These are phyloP conservation scores for Nitzschia putrida DNA, from an alignment of 108 stramenopile genomes.

Conservation along the genomic window DNA sequence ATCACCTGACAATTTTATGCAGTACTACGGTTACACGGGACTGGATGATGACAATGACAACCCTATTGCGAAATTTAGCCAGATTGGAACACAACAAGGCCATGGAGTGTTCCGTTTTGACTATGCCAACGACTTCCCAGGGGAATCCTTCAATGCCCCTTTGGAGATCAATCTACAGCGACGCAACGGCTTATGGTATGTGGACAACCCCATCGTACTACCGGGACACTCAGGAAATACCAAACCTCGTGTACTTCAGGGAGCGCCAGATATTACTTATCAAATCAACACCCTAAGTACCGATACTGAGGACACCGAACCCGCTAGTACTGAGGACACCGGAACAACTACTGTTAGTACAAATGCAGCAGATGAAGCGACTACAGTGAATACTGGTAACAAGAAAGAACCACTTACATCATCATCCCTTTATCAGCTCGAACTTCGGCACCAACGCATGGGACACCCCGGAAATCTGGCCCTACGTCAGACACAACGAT, in stretches of 20 bases:
- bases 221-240: too few species aligned
- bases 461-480: not conserved
- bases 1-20: slow-evolving; percentile 7
- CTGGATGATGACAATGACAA: not conserved
- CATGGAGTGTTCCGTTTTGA: not conserved
- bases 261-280: too few species aligned
- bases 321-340: too few species aligned
- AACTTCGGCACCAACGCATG: slow-evolving; percentile 12
- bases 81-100: not conserved
- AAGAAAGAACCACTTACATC: too few species aligned
- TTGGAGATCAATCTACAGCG: not conserved
- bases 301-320: too few species aligned
- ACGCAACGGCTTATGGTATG: not conserved
- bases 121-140: not conserved
- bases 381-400: too few species aligned
- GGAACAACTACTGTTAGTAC: too few species aligned
- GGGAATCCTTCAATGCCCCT: too few species aligned
- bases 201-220: not conserved
- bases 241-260: too few species aligned
- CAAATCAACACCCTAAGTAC: too few species aligned
- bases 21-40: not conserved
- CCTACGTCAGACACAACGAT: not conserved
- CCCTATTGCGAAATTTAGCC: not conserved
- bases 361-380: too few species aligned
- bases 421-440: too few species aligned